phyloP scores from a whole-genome alignment of 352 stramenopile species.

The Phytopythium vexans region DNA sequence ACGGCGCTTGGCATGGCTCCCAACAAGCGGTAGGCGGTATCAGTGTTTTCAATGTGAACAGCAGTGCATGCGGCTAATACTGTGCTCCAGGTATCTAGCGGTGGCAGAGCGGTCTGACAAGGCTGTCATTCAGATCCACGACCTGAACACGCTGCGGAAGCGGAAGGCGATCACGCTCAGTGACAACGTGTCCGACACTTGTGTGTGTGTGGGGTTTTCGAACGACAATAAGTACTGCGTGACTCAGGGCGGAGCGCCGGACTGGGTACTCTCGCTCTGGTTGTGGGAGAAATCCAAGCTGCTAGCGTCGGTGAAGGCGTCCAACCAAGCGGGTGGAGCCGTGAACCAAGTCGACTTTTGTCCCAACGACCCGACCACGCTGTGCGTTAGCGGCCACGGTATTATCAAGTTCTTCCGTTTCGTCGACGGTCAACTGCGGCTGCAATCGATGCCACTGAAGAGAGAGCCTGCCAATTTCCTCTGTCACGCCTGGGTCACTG shows the following conservation, averaged over 20 bases:
- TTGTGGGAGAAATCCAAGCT: conserved; percentile 92
- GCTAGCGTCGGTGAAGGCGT: conserved; percentile 67
- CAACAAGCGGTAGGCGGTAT: conserved; percentile 49
- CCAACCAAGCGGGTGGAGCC: conserved; percentile 56
- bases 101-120: conserved; percentile 85
- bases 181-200: conserved; percentile 80
- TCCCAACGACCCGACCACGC: conserved; percentile 72
- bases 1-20: conserved; percentile 79
- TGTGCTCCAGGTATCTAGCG: conserved; percentile 58
- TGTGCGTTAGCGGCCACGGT: conserved; percentile 88
- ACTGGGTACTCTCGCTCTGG: conserved; percentile 91
- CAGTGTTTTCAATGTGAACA: neutral
- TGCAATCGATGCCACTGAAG: conserved; percentile 69
- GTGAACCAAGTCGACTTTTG: conserved; percentile 90
- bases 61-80: neutral
- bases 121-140: conserved; percentile 89
- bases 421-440: conserved; percentile 72
- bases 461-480: conserved; percentile 85
- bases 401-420: conserved; percentile 91
- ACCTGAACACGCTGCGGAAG: conserved; percentile 79
- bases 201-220: conserved; percentile 85
- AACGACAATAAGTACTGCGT: conserved; percentile 89
- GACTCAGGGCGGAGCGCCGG: conserved; percentile 83
- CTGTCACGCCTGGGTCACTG: conserved; percentile 89
- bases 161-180: conserved; percentile 81